These are phyloP conservation scores for Pachysolen tannophilus DNA, from an alignment of 805 yeast genomes.

Conservation along the genomic window DNA sequence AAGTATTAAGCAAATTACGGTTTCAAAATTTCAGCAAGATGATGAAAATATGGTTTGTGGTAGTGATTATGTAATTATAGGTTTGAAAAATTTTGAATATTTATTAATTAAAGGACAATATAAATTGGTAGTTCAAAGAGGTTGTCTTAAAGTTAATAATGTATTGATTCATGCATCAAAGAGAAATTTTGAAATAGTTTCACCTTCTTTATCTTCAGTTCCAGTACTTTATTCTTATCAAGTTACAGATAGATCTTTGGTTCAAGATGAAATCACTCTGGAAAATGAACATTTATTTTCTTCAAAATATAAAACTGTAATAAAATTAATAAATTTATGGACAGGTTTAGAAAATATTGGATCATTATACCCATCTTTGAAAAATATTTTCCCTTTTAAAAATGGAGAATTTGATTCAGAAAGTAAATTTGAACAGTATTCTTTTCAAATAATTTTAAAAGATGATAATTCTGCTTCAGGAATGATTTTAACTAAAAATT, in stretches of 20 bases:
- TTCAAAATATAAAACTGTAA: slow-evolving; percentile 33
- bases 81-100: slow-evolving; percentile 33
- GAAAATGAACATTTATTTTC: slow-evolving; percentile 31
- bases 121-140: slow-evolving; percentile 33
- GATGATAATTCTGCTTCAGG: slow-evolving; percentile 17
- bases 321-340: slow-evolving; percentile 25
- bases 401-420: slow-evolving; percentile 15
- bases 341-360: slow-evolving; percentile 42
- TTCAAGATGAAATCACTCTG: slow-evolving; percentile 19
- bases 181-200: slow-evolving; percentile 22
- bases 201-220: slow-evolving; percentile 25
- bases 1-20: slow-evolving; percentile 9
- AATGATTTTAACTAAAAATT: slow-evolving; percentile 16
- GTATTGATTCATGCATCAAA: slow-evolving; percentile 21
- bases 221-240: slow-evolving; percentile 40
- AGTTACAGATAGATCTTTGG: slow-evolving; percentile 22
- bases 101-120: slow-evolving; percentile 42
- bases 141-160: slow-evolving; percentile 38
- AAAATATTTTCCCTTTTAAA: slow-evolving; percentile 27
- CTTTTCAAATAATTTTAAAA: slow-evolving; percentile 30
- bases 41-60: slow-evolving; percentile 29
- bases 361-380: slow-evolving; percentile 34
- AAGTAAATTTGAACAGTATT: slow-evolving; percentile 20
- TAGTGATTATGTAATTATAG: slow-evolving; percentile 27
- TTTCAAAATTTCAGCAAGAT: slow-evolving; percentile 30